phyloP scores from a whole-genome alignment of 2,329 filamentous ascomycete genomes.

The Sporothrix dimorphospora region DNA sequence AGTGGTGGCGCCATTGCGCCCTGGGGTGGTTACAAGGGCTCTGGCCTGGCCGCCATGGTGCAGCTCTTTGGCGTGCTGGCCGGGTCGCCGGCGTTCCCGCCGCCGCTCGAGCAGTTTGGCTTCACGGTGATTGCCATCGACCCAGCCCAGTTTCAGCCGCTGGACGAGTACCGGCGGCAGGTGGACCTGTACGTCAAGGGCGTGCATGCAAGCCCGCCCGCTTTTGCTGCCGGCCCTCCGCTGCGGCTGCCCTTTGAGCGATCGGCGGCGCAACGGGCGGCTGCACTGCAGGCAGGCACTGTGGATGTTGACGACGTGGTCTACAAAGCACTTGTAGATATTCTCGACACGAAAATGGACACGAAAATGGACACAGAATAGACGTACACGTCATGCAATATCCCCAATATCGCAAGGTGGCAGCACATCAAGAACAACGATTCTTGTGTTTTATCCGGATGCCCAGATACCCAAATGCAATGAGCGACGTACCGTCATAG shows the following conservation, averaged over 20 bases:
- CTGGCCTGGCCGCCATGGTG: neutral
- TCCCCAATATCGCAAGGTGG: no score
- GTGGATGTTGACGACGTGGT: neutral
- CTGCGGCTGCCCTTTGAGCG: neutral
- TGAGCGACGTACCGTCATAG: no score
- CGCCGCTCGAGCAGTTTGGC: slow-evolving; percentile 10
- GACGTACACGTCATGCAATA: no score
- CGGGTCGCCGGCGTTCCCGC: neutral
- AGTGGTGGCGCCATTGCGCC: neutral
- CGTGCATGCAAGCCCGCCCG: neutral
- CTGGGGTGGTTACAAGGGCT: slow-evolving; percentile 12
- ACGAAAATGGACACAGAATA: neutral
- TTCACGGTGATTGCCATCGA: neutral
- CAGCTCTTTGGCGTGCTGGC: slow-evolving; percentile 8
- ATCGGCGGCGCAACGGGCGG: neutral
- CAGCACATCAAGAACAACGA: no score
- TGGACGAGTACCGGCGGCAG: neutral
- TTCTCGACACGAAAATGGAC: neutral
- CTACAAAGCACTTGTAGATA: neutral
- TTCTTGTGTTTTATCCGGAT: no score
- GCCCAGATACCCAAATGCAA: no score
- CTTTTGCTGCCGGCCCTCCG: neutral
- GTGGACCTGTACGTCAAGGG: neutral
- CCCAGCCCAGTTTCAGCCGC: neutral
- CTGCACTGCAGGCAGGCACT: neutral